Evolutionary conservation across 106 monocot species (phyloP), one percentile per base, ranked within the genome.

Genomic region (Posidonia australis): DNA sequence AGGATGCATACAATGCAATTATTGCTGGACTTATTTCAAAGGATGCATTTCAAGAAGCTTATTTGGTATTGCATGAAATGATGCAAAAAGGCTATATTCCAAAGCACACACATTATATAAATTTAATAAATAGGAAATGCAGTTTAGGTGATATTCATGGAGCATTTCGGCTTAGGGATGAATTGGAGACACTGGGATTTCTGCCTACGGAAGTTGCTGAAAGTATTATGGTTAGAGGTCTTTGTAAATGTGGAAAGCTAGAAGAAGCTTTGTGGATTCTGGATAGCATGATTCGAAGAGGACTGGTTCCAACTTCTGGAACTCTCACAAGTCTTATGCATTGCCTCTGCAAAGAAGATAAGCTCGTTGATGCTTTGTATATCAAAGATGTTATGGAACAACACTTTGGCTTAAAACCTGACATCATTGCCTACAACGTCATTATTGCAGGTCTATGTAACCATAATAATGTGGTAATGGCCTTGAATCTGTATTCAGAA

Each of bases 321-420:
- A 93, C 89, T 62, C 86, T 93, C 55, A 86, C 93, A 10, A 89
- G 86, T 63, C 74, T 89, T 31, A 93, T 93, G 77, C 83, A 89
- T 68, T 64, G 71, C 26, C 75, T 83, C 51, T 68, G 74, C 52
- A 83, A 76, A 72, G 74, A 77, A 79, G 36, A 24, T 28, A 81
- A 68, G 23, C 26, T 86, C 66, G 66, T 24, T 75, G 76, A 86
- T 83, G 93, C 85, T 58, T 73, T 93, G 45, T 43, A 44, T 51
- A 67, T 93, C 26, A 77, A 80, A 49, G 62, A 81, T 64, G 66
- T 79, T 46, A 81, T 89, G 81, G 83, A 84, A 75, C 48, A 64
- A 11, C n/a, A n/a, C n/a, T 79, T 21, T 56, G 71, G 79, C 16
- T 71, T 93, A 71, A 80, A 81, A 73, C 51, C 72, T 64, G 93